These are phyloP conservation scores for Coemansia sp. DNA, from an alignment of 192 early-diverging fungal species.

Conservation along the genomic window DNA sequence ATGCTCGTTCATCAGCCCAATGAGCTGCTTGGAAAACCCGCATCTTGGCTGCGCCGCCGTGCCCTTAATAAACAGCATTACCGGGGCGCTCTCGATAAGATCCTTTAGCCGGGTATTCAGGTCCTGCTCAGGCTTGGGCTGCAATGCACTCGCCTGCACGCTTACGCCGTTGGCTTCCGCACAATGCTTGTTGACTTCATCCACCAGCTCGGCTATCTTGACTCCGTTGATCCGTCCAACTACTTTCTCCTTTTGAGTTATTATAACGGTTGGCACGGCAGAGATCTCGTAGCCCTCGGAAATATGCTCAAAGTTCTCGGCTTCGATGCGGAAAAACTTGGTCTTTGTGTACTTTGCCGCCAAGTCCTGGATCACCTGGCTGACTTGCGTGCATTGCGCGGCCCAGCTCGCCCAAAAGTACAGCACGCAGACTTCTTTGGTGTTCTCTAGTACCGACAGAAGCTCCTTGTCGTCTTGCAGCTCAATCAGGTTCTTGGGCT, in stretches of 20 bases:
- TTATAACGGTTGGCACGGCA: slow-evolving; percentile 86
- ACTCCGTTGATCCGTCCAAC: slow-evolving; percentile 85
- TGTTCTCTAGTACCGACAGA: slow-evolving; percentile 29
- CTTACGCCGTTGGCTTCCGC: slow-evolving; percentile 22
- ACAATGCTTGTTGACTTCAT: slow-evolving; percentile 55
- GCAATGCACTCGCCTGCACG: slow-evolving; percentile 28
- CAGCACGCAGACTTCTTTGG: slow-evolving; percentile 53
- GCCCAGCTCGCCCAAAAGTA: slow-evolving; percentile 96
- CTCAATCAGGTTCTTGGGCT: slow-evolving; percentile 23
- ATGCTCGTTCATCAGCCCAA: slow-evolving; percentile 74
- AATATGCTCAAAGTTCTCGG: slow-evolving; percentile 85
- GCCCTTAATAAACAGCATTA: slow-evolving; percentile 98
- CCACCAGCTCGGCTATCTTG: slow-evolving; percentile 77
- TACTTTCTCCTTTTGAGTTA: slow-evolving; percentile 68
- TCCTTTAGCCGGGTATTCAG: slow-evolving; percentile 71
- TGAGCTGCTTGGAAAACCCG: slow-evolving; percentile 82
- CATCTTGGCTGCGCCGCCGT: slow-evolving; percentile 88
- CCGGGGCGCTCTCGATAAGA: slow-evolving; percentile 62
- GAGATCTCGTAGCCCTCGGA: slow-evolving; percentile 87
- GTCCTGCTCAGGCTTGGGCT: slow-evolving; percentile 64
- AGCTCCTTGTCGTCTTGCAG: slow-evolving; percentile 36
- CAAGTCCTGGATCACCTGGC: slow-evolving; percentile 85
- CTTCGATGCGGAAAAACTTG: slow-evolving; percentile 83
- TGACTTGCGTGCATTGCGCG: slow-evolving; percentile 87
- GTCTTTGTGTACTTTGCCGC: slow-evolving; percentile 72